Percentiles rank a stretch among this genome's conserved stretches.
phyloP scores from a whole-genome alignment of 768 basidiomycete genomes.

The Termitomyces sp. region DNA sequence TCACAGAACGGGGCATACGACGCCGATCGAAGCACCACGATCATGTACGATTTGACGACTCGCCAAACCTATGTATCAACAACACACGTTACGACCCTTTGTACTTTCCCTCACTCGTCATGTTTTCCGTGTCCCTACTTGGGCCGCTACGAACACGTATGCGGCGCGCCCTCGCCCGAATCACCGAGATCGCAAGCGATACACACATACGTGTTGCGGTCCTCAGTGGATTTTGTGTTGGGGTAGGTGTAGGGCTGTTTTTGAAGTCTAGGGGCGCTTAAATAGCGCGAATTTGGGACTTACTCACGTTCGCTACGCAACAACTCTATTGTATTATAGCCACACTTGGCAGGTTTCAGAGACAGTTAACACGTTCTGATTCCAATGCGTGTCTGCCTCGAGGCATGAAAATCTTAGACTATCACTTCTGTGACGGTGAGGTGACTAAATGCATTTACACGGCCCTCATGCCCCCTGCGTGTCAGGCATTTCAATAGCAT shows the following conservation, averaged over 20 bases:
- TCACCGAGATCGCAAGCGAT: slow-evolving; percentile 18
- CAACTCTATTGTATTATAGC: not conserved
- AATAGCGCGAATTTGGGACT: too few species aligned
- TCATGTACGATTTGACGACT: not conserved
- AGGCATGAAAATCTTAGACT: not conserved
- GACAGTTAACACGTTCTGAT: not conserved
- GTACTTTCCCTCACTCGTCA: slow-evolving; percentile 57
- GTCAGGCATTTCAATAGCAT: not conserved
- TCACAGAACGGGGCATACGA: slow-evolving; percentile 12
- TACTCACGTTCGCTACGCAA: not conserved
- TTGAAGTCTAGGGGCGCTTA: slow-evolving; percentile 4
- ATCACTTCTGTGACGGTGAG: not conserved
- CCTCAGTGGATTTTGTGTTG: slow-evolving; percentile 33
- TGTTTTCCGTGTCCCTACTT: slow-evolving; percentile 57
- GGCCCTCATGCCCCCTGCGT: not conserved
- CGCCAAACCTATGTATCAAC: slow-evolving; percentile 3
- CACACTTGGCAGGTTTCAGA: not conserved
- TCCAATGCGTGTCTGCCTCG: not conserved
- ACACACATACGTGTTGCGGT: slow-evolving; percentile 25
- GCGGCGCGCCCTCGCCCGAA: slow-evolving; percentile 16
- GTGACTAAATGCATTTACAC: not conserved
- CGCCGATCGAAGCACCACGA: not conserved
- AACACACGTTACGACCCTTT: slow-evolving; percentile 47
- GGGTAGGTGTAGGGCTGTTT: slow-evolving; percentile 28
- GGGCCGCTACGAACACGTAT: slow-evolving; percentile 33